These are phyloP conservation scores for Cordyceps tenuipes DNA, from an alignment of 2,329 filamentous ascomycete species.

Conservation along the genomic window DNA sequence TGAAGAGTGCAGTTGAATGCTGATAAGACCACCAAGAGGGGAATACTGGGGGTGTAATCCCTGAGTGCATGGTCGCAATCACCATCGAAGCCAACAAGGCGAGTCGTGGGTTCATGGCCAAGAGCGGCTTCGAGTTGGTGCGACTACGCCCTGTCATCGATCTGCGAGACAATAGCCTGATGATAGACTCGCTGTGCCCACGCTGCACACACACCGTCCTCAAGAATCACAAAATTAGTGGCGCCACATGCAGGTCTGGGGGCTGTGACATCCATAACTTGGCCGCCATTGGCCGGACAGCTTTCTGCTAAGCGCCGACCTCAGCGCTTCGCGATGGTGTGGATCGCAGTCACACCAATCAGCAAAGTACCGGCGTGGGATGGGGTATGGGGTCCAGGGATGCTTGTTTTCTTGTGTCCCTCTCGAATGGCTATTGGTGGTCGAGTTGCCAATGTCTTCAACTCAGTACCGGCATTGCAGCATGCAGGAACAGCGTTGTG, in stretches of 20 bases:
- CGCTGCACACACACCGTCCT: not conserved
- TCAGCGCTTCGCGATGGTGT: slow-evolving; percentile 12
- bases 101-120: slow-evolving; percentile 44
- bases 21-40: slow-evolving; percentile 19
- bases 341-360: slow-evolving; percentile 8
- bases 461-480: slow-evolving; percentile 7
- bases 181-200: slow-evolving; percentile 8
- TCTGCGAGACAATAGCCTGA: slow-evolving; percentile 3
- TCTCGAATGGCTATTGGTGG: not conserved
- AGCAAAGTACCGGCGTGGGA: slow-evolving; percentile 5
- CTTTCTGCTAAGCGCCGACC: slow-evolving; percentile 2
- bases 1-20: slow-evolving; percentile 28
- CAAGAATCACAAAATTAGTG: not conserved
- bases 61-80: slow-evolving; percentile 31
- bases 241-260: not conserved
- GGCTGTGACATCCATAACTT: not conserved
- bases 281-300: slow-evolving; percentile 1
- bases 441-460: not conserved
- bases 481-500: slow-evolving; percentile 4
- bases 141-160: slow-evolving; percentile 23
- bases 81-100: slow-evolving; percentile 27
- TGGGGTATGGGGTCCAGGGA: not conserved
- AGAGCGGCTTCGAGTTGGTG: slow-evolving; percentile 40
- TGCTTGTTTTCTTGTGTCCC: not conserved
- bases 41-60: slow-evolving; percentile 16